Base-by-base conservation (phyloP, 805 yeast species). In the Huiozyma sinensis region DNA sequence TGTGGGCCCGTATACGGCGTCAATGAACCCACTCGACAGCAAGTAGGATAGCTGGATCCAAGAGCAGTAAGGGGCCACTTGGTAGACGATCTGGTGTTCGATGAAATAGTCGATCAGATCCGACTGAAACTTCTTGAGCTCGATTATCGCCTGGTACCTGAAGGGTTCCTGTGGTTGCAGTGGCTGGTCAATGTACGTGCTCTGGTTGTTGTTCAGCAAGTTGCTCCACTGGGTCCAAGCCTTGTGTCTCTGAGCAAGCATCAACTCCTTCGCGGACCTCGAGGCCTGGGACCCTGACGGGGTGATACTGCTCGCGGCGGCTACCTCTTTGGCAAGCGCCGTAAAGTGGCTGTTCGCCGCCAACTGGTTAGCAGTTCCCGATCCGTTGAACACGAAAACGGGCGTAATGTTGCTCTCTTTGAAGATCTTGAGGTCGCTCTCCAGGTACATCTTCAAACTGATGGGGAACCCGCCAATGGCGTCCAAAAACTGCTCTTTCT, bases 401-500 rank as follows among this genome's bases (percentile, higher is more conserved):
- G 95, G 95, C n/a, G 77, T 81, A 45, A 88, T 76, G 41, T 77
- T 73, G 48, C 70, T 71, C 42, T 76, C 78, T 41, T 70, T 66
- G 57, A 88, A 77, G 2, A 72, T 70, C 38, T 70, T 69, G 42
- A 87, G 65, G 56, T 87, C 94, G 1, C 77, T 62, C 42, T 77
- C 79, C 39, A 86, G 64, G 52, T 70, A 70, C 47, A 66, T 65
- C 45, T 67, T 70, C 49, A 87, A 63, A 4, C 85, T 73, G 40
- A 73, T 60, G 1, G 95, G 95, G 45, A 81, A 73, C 0, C 95
- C 95, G 27, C 95, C 95, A 50, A 83, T 72, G 7, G 92, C 95
- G 41, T 80, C 82, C 36, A 79, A 61, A 47, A 74, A 75, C 40
- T 81, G 81, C 52, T 85, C 95, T 44, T 77, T 78, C 50, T 78